Evolutionary conservation across 495 filamentous ascomycete genomes (phyloP).

Genomic region (Hypoxylon trugodes): DNA sequence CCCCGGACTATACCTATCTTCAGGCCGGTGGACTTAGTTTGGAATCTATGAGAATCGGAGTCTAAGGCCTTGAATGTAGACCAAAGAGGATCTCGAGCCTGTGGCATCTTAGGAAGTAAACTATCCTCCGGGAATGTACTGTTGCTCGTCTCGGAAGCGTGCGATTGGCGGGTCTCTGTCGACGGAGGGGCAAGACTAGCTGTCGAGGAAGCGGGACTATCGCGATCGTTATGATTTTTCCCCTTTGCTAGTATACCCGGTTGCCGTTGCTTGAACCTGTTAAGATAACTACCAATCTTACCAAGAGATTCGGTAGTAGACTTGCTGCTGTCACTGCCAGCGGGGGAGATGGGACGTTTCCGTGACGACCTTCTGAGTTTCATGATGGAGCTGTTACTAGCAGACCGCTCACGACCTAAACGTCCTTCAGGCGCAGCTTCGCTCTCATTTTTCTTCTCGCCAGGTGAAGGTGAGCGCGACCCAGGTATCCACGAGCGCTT

Average conservation of each 20-base stretch:
- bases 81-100: slow-evolving; percentile 86
- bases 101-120: slow-evolving; percentile 17
- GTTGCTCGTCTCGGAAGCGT: slow-evolving; percentile 46
- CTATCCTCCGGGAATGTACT: slow-evolving; percentile 42
- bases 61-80: slow-evolving; percentile 82
- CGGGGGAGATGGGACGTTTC: slow-evolving; percentile 44
- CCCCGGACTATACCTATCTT: slow-evolving; percentile 84
- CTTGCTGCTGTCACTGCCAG: slow-evolving; percentile 40
- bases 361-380: slow-evolving; percentile 42
- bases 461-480: slow-evolving; percentile 69
- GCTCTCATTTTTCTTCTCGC: slow-evolving; percentile 36
- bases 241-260: slow-evolving; percentile 49
- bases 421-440: slow-evolving; percentile 27
- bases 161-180: slow-evolving; percentile 43
- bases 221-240: slow-evolving; percentile 42
- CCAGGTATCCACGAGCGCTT: slow-evolving; percentile 72
- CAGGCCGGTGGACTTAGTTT: slow-evolving; percentile 72
- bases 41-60: slow-evolving; percentile 83
- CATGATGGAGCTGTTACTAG: slow-evolving; percentile 44
- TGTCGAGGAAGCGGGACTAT: slow-evolving; percentile 50
- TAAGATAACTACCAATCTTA: slow-evolving; percentile 47
- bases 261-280: slow-evolving; percentile 53
- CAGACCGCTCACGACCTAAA: slow-evolving; percentile 31
- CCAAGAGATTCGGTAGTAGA: slow-evolving; percentile 41
- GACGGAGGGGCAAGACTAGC: slow-evolving; percentile 44